A percentile compares a stretch with the other conserved stretches of the same genome.
Evolutionary conservation across 345 rosid genomes (phyloP).

Genomic region (Salix arbutifolia): DNA sequence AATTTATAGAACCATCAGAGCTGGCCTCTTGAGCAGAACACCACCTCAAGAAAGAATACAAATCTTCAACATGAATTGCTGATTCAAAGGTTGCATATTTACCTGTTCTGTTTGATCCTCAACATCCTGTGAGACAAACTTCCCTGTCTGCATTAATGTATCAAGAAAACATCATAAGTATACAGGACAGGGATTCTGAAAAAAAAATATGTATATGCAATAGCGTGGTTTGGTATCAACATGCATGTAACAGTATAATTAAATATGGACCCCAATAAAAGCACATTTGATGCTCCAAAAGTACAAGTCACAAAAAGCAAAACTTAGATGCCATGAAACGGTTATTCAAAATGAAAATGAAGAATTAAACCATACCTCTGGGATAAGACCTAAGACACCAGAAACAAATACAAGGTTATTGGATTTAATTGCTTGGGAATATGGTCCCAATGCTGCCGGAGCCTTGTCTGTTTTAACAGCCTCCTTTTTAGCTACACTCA

Average conservation of each 20-base stretch:
- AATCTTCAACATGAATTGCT: not conserved
- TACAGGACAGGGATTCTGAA: not conserved
- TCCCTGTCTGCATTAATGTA: constrained; percentile 54
- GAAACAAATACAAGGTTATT: constrained; percentile 73
- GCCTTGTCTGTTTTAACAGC: constrained; percentile 75
- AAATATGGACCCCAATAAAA: not conserved
- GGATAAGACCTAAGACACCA: constrained; percentile 79
- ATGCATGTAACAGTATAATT: not conserved
- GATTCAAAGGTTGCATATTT: constrained; percentile 11
- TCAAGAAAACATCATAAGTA: constrained; percentile 12
- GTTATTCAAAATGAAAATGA: not conserved
- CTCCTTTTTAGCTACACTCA: constrained; percentile 58
- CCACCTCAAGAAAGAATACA: not conserved
- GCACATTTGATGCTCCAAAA: not conserved
- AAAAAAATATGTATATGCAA: not conserved
- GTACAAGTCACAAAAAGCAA: not conserved
- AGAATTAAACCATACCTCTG: constrained; percentile 53
- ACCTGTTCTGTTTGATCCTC: constrained; percentile 94
- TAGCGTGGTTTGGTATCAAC: not conserved
- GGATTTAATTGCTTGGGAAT: constrained; percentile 85
- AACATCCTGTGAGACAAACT: constrained; percentile 58
- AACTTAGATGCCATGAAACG: not conserved
- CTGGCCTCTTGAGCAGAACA: not conserved
- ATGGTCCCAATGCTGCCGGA: constrained; percentile 91
- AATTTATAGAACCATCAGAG: not conserved